Evolutionary conservation across 2,329 filamentous ascomycete genomes (phyloP), one percentile per base, ranked within the genome.

Genomic region (Scleromitrula shiraiana): DNA sequence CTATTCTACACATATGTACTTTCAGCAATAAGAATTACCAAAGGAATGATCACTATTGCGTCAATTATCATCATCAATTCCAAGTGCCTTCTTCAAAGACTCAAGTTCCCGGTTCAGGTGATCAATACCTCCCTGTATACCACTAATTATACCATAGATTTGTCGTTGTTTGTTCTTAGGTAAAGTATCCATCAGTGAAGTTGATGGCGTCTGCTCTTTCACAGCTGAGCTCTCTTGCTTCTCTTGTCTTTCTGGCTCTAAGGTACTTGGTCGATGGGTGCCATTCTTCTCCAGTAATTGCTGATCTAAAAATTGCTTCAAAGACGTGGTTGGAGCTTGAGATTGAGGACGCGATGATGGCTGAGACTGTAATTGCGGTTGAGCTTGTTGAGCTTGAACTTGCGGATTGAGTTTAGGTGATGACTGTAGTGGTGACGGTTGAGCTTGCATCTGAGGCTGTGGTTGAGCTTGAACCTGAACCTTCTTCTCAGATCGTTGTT

Each of bases 141-240:
- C 62, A 48, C 57, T 59, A 4, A 63, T 46, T 8, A 64, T 46
- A 5, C 58, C 58, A 44, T 62, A 63, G 22, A 64, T 53, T 30
- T 63, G 60, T 33, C 61, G 50, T 42, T 64, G 62, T 43, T 63
- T 64, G 38, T 46, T 52, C 40, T 60, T 63, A 2, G 62, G 61
- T 26, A 64, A 38, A 7, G 50, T 56, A 36, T 64, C 60, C 32
- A 64, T 63, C 7, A 62, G 40, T n/a, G 60, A 53, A 19, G 44
- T 35, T 27, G 56, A 51, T 20, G 48, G 53, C 22, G 55, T 38
- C 7, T 22, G 53, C 10, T 59, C 57, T 41, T 56, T 53, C 5
- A 37, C 26, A 15, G 49, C 44, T 15, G 53, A 59, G 7, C 54
- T 55, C 23, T 61, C 56, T 37, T 57, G 44, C 43, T 45, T 50